These are phyloP conservation scores for Hemisphaericaspora lyxosophila DNA, from an alignment of 1,139 yeast species.

Conservation along the genomic window DNA sequence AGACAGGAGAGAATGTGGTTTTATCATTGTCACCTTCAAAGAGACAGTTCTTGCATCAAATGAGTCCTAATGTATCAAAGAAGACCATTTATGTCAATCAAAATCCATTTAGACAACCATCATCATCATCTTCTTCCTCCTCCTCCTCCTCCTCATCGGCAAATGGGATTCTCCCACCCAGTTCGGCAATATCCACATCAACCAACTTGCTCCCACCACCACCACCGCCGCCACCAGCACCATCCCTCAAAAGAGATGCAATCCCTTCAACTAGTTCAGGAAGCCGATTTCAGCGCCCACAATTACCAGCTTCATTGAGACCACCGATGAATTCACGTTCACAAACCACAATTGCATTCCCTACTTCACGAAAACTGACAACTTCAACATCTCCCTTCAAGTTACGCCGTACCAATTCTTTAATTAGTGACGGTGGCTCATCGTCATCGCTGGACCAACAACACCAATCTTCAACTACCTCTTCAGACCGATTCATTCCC, in stretches of 20 bases:
- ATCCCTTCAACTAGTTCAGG: neutral
- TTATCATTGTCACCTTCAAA: constrained; percentile 27
- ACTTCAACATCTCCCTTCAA: constrained; percentile 17
- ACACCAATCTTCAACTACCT: constrained; percentile 22
- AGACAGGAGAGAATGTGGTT: neutral
- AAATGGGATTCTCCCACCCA: too few relatives aligned
- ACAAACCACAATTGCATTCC: constrained; percentile 10
- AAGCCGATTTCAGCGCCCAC: constrained; percentile 18
- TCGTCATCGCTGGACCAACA: constrained; percentile 22
- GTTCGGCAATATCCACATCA: constrained; percentile 5
- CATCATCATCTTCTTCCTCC: constrained; percentile 1
- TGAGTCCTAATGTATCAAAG: constrained; percentile 45
- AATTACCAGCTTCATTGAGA: constrained; percentile 18
- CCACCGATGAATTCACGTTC: constrained; percentile 14
- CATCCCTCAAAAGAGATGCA: too few relatives aligned
- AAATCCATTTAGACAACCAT: constrained; percentile 9
- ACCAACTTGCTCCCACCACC: constrained; percentile 1
- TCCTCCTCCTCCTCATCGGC: constrained; percentile 4
- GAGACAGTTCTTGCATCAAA: constrained; percentile 34
- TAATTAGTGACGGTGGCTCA: constrained; percentile 27
- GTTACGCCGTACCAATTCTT: constrained; percentile 39
- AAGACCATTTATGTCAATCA: constrained; percentile 28
- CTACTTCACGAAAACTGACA: constrained; percentile 6
- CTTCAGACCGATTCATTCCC: constrained; percentile 47
- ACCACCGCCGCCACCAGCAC: too few relatives aligned